Percentiles rank a stretch among this genome's conserved stretches.
These are phyloP conservation scores for Panicum miliaceum DNA, from an alignment of 176 grass and related monocot genomes.

Conservation along the genomic window DNA sequence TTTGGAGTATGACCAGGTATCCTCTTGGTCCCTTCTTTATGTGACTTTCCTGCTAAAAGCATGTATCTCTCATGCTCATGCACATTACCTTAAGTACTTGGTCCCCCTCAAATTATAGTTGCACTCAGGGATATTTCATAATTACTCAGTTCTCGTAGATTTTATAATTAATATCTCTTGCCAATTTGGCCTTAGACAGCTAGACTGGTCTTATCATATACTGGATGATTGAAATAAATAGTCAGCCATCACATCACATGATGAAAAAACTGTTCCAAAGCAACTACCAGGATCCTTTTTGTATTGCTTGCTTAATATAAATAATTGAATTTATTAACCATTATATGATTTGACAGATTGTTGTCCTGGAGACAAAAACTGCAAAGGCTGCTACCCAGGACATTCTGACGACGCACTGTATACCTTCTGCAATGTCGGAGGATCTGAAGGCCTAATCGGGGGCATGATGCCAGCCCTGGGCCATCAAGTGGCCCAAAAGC, in stretches of 20 bases:
- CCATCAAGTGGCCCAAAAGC: neutral
- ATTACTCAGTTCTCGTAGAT: neutral
- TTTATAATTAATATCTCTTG: neutral
- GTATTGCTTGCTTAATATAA: slow-evolving; percentile 6
- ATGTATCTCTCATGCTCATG: neutral
- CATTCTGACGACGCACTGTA: slow-evolving; percentile 89
- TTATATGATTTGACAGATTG: slow-evolving; percentile 72
- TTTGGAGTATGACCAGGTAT: slow-evolving; percentile 95
- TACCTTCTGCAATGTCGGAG: slow-evolving; percentile 86
- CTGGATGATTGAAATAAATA: slow-evolving; percentile 5
- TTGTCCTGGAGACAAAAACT: slow-evolving; percentile 83
- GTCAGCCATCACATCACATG: neutral
- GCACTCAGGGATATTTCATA: neutral
- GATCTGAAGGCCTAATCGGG: slow-evolving; percentile 75
- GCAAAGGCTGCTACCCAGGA: slow-evolving; percentile 90
- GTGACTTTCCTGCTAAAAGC: slow-evolving; percentile 1
- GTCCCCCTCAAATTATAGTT: neutral
- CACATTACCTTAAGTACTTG: neutral
- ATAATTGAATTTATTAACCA: slow-evolving; percentile 6
- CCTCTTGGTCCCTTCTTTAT: slow-evolving; percentile 25
- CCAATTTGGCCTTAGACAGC: neutral
- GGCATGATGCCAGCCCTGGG: neutral
- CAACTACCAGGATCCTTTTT: slow-evolving; percentile 5
- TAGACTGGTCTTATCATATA: neutral
- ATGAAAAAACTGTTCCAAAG: slow-evolving; percentile 5